A percentile compares a stretch with the other conserved stretches of the same genome.
These are phyloP conservation scores for Cajanus cajan DNA, from an alignment of 306 rosid species.

Conservation along the genomic window DNA sequence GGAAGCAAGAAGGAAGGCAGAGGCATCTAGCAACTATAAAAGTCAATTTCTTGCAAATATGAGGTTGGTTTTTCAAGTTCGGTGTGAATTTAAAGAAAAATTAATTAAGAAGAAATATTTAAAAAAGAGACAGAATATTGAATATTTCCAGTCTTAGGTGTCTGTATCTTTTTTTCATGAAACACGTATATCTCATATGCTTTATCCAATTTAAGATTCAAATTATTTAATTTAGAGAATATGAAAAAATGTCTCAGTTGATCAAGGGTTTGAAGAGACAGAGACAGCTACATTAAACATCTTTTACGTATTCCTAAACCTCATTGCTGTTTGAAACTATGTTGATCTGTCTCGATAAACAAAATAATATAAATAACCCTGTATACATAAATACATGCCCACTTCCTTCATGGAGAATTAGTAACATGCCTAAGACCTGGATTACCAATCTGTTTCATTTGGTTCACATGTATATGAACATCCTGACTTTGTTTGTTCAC, in stretches of 20 bases:
- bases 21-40: conserved; percentile 96
- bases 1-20: conserved; percentile 98
- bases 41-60: conserved; percentile 97
- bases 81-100: neutral
- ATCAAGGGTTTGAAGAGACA: neutral
- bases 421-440: neutral
- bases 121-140: no score
- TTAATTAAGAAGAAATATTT: neutral
- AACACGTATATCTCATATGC: neutral
- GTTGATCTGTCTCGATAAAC: neutral
- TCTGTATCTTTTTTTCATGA: neutral
- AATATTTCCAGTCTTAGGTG: neutral
- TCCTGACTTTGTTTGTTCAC: neutral
- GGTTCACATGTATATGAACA: neutral
- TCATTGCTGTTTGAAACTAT: neutral
- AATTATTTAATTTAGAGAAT: neutral
- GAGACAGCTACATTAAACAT: neutral
- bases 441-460: neutral
- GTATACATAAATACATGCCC: neutral
- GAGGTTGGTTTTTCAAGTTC: conserved; percentile 59
- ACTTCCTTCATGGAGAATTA: conserved; percentile 10
- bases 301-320: neutral
- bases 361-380: neutral
- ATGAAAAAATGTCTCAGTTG: neutral
- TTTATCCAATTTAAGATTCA: neutral